Evolutionary conservation across 345 rosid species (phyloP).

Genomic region (Lagerstroemia speciosa): DNA sequence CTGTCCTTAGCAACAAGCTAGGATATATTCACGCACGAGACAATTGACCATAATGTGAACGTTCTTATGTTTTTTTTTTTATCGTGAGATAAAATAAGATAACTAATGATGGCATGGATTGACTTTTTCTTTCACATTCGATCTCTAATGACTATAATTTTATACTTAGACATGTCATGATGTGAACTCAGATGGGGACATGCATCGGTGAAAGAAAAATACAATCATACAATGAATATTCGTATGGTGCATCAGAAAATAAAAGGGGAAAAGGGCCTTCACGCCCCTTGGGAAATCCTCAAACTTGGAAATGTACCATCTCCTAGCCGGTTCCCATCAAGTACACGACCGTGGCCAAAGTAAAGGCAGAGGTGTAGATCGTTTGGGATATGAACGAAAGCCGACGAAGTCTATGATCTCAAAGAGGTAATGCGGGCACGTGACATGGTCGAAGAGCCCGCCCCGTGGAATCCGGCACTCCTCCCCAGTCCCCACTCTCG

Average conservation of each 20-base stretch:
- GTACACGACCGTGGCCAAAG: conserved; percentile 32
- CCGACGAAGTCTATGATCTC: conserved; percentile 50
- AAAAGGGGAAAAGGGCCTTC: conserved; percentile 51
- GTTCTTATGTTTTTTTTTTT: too few species aligned
- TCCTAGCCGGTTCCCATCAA: conserved; percentile 57
- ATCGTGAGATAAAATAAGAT: too few species aligned
- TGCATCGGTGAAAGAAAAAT: not conserved
- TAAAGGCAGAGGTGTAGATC: conserved; percentile 23
- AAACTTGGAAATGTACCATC: conserved; percentile 65
- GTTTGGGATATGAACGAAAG: conserved; percentile 53
- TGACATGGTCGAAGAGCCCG: conserved; percentile 45
- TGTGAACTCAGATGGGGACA: too few species aligned
- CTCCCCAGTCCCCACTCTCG: conserved; percentile 21
- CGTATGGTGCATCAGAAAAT: conserved; percentile 23
- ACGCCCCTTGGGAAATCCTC: conserved; percentile 45
- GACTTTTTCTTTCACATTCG: too few species aligned
- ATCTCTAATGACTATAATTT: too few species aligned
- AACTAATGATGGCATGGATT: too few species aligned
- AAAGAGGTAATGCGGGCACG: conserved; percentile 75
- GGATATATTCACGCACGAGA: too few species aligned
- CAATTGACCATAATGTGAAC: too few species aligned
- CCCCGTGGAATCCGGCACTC: conserved; percentile 60
- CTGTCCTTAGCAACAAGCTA: too few species aligned
- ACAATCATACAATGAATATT: not conserved
- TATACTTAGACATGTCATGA: too few species aligned